A percentile compares a stretch with the other conserved stretches of the same genome.
phyloP scores from a whole-genome alignment of 306 rosid genomes.

The Quillaja saponaria region DNA sequence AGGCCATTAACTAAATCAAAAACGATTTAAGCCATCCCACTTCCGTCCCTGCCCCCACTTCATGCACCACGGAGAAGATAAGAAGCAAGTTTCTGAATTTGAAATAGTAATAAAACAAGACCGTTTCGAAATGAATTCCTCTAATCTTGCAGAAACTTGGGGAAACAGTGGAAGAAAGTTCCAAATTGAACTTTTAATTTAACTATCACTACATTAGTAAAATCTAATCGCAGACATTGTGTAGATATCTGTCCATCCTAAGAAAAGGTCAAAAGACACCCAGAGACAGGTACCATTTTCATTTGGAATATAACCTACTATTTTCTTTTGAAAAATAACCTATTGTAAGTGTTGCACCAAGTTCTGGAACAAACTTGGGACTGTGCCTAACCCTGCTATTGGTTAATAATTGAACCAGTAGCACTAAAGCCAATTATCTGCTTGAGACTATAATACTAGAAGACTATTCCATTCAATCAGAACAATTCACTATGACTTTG shows the following conservation, averaged over 20 bases:
- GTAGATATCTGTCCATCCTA: slow-evolving; percentile 2
- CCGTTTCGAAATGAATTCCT: neutral
- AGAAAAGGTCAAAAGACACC: neutral
- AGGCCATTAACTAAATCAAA: too few relatives aligned
- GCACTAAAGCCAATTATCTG: neutral
- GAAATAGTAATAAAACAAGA: neutral
- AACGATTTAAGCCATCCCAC: too few relatives aligned
- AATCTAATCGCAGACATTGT: neutral
- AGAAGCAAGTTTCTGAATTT: neutral
- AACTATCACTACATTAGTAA: neutral
- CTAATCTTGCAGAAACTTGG: neutral
- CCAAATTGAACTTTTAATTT: neutral
- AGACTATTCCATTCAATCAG: neutral
- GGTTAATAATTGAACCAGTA: neutral
- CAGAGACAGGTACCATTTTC: too few relatives aligned
- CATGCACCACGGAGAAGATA: slow-evolving; percentile 2
- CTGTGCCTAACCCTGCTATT: neutral
- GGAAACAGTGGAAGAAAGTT: slow-evolving; percentile 3
- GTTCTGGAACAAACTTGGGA: neutral
- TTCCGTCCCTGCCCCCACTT: neutral
- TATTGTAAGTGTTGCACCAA: neutral
- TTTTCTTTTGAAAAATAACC: neutral
- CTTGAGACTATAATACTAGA: slow-evolving; percentile 6
- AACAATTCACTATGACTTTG: neutral
- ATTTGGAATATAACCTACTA: neutral